Evolutionary conservation across 2,329 filamentous ascomycete genomes (phyloP).

Genomic region (Curvularia sp.): DNA sequence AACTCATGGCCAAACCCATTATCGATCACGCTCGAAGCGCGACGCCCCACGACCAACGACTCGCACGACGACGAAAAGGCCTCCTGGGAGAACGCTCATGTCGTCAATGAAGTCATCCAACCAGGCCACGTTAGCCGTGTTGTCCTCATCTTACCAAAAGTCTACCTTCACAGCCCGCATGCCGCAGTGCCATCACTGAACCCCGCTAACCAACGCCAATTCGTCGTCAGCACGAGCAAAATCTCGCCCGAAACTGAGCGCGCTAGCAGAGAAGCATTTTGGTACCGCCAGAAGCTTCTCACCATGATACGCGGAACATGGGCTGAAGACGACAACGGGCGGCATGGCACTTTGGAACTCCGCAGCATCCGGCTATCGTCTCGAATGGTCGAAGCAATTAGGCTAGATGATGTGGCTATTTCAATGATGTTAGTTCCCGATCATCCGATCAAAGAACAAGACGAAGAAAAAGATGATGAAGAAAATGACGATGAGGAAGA

Average conservation of each 20-base stretch:
- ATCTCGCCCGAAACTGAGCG: constrained; percentile 81
- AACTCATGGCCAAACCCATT: constrained; percentile 90
- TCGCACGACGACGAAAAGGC: constrained; percentile 15
- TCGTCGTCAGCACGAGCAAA: constrained; percentile 83
- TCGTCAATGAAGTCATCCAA: constrained; percentile 58
- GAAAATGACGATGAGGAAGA: background rate
- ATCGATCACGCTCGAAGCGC: constrained; percentile 66
- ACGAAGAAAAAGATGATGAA: constrained; percentile 16
- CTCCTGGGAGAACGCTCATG: constrained; percentile 25
- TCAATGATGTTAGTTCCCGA: constrained; percentile 57
- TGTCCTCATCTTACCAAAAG: constrained; percentile 75
- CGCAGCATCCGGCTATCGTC: constrained; percentile 75
- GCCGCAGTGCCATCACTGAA: constrained; percentile 81
- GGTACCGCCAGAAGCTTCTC: constrained; percentile 85
- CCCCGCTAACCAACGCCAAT: constrained; percentile 84
- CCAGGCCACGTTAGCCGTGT: constrained; percentile 73
- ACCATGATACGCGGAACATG: constrained; percentile 74
- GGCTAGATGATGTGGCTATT: constrained; percentile 76
- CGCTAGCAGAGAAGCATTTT: constrained; percentile 81
- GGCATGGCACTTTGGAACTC: constrained; percentile 75
- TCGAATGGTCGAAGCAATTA: constrained; percentile 84
- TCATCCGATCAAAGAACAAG: constrained; percentile 11
- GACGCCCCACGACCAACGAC: constrained; percentile 28
- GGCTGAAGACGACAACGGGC: constrained; percentile 64
- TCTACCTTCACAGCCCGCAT: constrained; percentile 79